A percentile compares a stretch with the other conserved stretches of the same genome.
Conservation (phyloP, 441 rosid genomes). For the Kokia cookei region DNA sequence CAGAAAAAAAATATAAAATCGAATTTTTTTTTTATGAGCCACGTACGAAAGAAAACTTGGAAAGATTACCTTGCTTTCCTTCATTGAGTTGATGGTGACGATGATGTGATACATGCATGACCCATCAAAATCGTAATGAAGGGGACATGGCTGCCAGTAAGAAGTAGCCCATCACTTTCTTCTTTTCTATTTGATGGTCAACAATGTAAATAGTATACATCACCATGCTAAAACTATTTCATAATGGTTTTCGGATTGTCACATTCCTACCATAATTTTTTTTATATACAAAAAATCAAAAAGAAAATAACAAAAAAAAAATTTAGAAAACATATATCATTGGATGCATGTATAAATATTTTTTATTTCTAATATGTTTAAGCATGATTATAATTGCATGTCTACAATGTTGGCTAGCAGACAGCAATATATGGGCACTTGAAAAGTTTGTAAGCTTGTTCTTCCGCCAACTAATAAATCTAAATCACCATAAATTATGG, state of each 20-base stretch:
- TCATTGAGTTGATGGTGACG: neutral
- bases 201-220: neutral
- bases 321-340: neutral
- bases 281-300: neutral
- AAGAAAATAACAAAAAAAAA: neutral
- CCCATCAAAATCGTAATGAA: conserved; percentile 5
- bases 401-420: neutral
- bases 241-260: neutral
- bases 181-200: neutral
- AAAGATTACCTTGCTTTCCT: neutral
- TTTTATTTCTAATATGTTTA: too few species aligned
- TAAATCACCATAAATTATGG: neutral
- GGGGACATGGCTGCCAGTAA: neutral
- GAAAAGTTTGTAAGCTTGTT: neutral
- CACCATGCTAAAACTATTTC: neutral
- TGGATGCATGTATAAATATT: neutral
- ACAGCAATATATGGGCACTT: neutral
- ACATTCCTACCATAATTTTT: neutral
- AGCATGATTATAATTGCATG: neutral
- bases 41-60: conserved; percentile 7
- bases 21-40: neutral
- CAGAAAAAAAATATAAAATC: neutral
- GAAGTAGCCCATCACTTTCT: neutral
- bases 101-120: neutral
- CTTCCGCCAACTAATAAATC: neutral